Conservation (phyloP, 148 eudicot genomes). For the Oxyria digyna region DNA sequence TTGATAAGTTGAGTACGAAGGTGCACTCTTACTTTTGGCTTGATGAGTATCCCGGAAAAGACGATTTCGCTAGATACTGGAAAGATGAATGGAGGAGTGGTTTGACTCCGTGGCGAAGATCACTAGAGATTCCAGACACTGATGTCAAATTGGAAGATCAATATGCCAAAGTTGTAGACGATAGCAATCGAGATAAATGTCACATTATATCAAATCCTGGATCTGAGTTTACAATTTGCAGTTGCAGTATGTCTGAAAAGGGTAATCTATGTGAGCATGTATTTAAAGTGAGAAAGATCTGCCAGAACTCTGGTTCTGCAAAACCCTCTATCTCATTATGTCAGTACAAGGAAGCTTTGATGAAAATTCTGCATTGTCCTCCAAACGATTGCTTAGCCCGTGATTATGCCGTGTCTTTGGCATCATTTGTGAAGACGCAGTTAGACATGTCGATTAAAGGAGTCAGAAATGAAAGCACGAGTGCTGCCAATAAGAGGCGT, state of each 20-base stretch:
- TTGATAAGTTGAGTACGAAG: conserved; percentile 62
- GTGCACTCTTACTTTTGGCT: conserved; percentile 94
- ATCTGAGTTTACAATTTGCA: conserved; percentile 62
- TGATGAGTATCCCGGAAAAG: conserved; percentile 77
- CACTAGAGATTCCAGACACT: conserved; percentile 54
- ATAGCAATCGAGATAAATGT: conserved; percentile 24
- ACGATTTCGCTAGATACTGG: conserved; percentile 67
- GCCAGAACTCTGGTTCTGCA: conserved; percentile 26
- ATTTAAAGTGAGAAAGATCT: conserved; percentile 41
- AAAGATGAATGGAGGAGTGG: conserved; percentile 74
- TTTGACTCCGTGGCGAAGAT: conserved; percentile 55
- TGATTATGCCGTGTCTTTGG: conserved; percentile 83
- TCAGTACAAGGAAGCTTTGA: conserved; percentile 56
- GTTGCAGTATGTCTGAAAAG: conserved; percentile 48
- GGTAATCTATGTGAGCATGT: conserved; percentile 89
- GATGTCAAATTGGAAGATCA: conserved; percentile 46
- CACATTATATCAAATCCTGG: conserved; percentile 54
- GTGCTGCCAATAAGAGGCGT: neutral
- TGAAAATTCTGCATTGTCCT: conserved; percentile 47
- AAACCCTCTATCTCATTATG: conserved; percentile 48
- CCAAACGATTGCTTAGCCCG: conserved; percentile 68
- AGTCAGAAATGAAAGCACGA: conserved; percentile 16
- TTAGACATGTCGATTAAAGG: conserved; percentile 23
- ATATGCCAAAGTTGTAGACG: conserved; percentile 50
- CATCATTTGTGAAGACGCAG: conserved; percentile 61